Conservation (phyloP, 805 yeast species). For the Candida succiphila region DNA sequence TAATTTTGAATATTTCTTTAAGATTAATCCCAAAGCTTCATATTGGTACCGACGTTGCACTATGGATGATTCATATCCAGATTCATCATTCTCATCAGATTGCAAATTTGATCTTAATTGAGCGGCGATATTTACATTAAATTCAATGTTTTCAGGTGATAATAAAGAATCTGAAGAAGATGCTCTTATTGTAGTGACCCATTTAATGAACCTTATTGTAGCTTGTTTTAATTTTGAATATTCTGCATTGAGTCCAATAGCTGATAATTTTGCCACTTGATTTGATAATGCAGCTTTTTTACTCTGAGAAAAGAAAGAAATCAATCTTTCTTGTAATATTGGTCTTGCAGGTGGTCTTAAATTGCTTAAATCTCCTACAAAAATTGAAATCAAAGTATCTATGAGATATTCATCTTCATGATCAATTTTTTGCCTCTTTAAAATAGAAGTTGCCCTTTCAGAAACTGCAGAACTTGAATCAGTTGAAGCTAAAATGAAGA, state of each 20-base stretch:
- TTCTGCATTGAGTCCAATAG: slow-evolving; percentile 51
- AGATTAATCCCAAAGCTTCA: slow-evolving; percentile 66
- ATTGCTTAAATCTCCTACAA: slow-evolving; percentile 33
- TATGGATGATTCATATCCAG: background rate
- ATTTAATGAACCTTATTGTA: slow-evolving; percentile 54
- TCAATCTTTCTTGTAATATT: slow-evolving; percentile 45
- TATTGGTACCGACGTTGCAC: slow-evolving; percentile 22
- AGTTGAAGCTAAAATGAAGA: slow-evolving; percentile 51
- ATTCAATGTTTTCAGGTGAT: slow-evolving; percentile 16
- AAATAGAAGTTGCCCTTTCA: slow-evolving; percentile 39
- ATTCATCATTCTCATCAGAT: slow-evolving; percentile 24
- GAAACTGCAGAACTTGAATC: slow-evolving; percentile 49
- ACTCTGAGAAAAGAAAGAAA: slow-evolving; percentile 42
- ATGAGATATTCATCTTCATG: slow-evolving; percentile 39
- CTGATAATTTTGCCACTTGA: slow-evolving; percentile 37
- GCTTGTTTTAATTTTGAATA: slow-evolving; percentile 42
- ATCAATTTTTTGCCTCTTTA: slow-evolving; percentile 42
- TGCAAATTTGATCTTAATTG: slow-evolving; percentile 40
- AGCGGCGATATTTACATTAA: slow-evolving; percentile 35
- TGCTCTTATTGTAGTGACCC: slow-evolving; percentile 30
- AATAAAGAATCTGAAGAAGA: background rate
- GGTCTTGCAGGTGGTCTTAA: slow-evolving; percentile 44
- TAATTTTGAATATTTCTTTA: slow-evolving; percentile 34
- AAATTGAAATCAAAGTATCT: slow-evolving; percentile 34
- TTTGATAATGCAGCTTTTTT: slow-evolving; percentile 33